Base-by-base conservation (phyloP, 257 asterid species). In the Solanum medicagineum region DNA sequence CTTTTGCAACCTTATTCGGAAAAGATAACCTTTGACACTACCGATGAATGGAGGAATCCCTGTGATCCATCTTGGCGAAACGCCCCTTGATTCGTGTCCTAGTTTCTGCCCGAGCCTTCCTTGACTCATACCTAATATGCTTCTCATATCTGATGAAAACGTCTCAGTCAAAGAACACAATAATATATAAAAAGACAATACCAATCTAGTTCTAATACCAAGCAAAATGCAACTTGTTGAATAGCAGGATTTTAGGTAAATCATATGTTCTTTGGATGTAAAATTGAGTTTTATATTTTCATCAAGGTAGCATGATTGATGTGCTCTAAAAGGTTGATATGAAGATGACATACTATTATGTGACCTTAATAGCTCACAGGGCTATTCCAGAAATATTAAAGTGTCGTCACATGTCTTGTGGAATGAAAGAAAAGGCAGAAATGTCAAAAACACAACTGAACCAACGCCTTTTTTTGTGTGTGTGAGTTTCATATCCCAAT, bases 51-150 rank as follows among this genome's bases (percentile, higher is more conserved):
- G 81, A 45, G 56, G 81, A 5, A 56, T 77, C 81, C 86, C 90
- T 90, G 68, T 53, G 90, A 54, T 90, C 94, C 86, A 86, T 89
- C 96, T 95, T 97, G 40, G 99, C 99, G 77, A 97, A 97, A 85
- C 98, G 98, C 12, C 99, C 99, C 89, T 91, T 95, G 85, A 97
- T 90, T 87, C 99, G 90, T 32, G 87, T 90, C 89, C 99, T 91
- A 86, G 93, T 89, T 86, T 95, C 98, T 81, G 99, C 98, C 12
- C 98, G 93, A 51, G 89, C 97, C 85, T 93, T 97, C 86, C 98
- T 86, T 16, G 98, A 94, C 88, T 95, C 98, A 4, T 97, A 97
- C 81, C 99, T 92, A 19, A 97, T 90, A 55, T 94, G 97, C 94
- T 92, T 95, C 45, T 97, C 98, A 73, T 92, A 97, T 93, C 99